Evolutionary conservation across 129 eudicot species (phyloP), one percentile per base, ranked within the genome.

Genomic region (Lactuca sativa): DNA sequence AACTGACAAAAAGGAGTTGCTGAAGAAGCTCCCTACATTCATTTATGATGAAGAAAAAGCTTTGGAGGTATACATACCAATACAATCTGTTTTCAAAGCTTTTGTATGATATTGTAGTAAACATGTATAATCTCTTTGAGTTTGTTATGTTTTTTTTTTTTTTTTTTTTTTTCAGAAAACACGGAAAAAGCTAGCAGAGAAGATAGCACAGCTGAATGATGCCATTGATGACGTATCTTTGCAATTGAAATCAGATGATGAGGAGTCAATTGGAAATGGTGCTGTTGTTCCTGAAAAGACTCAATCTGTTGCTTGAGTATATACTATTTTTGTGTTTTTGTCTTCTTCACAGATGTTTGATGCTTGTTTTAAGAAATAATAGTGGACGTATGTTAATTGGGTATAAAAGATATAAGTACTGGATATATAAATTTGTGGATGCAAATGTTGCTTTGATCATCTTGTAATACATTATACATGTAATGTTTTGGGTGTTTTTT

Each of bases 31-130:
- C 63, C 96, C 96, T 55, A 79, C 91, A 66, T 92, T 92, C 72
- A 86, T 86, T 58, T 86, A 89, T 55, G 95, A 92, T 55, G 96
- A 92, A 75, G 98, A 92, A 61, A 92, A 92, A 67, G 95, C 86
- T 74, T 67, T 92, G 85, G 95, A 92, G 98, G 98, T 86, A 77
- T 4, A 51, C 47, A 25, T 6, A 54, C 4, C 25, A 40, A 79
- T 4, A 51, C 48, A 37, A 11, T 64, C 4, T 38, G 53, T 59
- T 36, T 47, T 43, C 3, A 47, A 47, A 11, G 4, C 6, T 10
- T 68, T 55, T 47, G 44, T 43, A 43, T 9, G 2, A 47, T 47
- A 11, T 47, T 47, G n/a, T 47, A 12, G 52, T 47, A 12, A 11
- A 47, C 15, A 47, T 47, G 12, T 47, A 47, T 11, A 47, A 11